Evolutionary conservation across 495 filamentous ascomycete genomes (phyloP), one percentile per base, ranked within the genome.

Genomic region (Aspergillus ostianus): DNA sequence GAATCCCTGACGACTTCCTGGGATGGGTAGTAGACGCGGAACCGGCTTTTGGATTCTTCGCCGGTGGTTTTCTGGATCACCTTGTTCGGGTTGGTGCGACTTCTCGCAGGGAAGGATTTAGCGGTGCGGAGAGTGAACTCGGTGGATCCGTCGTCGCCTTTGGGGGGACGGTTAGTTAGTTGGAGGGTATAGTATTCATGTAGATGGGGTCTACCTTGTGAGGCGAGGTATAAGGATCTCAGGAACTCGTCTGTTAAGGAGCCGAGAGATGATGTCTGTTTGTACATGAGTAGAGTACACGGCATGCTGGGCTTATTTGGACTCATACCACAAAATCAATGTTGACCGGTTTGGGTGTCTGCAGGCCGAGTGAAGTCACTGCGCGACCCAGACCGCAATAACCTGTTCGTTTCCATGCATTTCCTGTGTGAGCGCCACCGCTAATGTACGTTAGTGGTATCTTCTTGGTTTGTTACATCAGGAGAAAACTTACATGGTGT

Each of bases 1-100:
- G 89, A 91, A 7, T 64, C 61, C 4, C 62, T 59, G 3, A 97
- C 90, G 1, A 93, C 96, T 1, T 88, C 75, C 1, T 81, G 67
- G 0, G 89, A 92, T 0, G 94, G 95, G 63, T 93, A 98, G 67
- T 92, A 97, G 4, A 97, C 80, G 0, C 85, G 83, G 62, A 93
- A 84, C 20, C 77, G 72, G 23, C 69, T 65, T 32, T 70, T 76
- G 72, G 41, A 92, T 69, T 79, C 71, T 41, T 73, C 61, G 6
- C 64, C 64, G 4, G 60, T 61, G 20, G 70, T 71, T 18, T 71
- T 59, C 13, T 61, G 57, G 46, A 59, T 73, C 29, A 27, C 58
- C n/a, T 19, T 55, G 19, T 52, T 66, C 23, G 55, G 57, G 26
- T 62, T 50, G 3, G 60, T 73, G 30, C 15, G 46, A 12, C 13